Evolutionary conservation across 257 asterid species (phyloP).

Genomic region (Orobanche coerulescens): DNA sequence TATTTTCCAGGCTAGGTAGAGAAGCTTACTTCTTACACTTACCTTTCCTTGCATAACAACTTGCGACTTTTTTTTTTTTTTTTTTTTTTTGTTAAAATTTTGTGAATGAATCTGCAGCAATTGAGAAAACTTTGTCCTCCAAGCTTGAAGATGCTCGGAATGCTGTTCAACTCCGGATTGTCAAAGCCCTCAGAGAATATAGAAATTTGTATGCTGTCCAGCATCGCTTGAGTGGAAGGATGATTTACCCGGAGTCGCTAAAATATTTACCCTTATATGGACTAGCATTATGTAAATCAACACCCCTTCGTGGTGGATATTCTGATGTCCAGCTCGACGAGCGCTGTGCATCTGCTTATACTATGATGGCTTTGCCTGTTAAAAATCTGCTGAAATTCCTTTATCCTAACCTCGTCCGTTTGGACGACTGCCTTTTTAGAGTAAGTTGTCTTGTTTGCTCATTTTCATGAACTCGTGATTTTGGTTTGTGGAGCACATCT

Average conservation of each 20-base stretch:
- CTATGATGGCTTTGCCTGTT: conserved; percentile 76
- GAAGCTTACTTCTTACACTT: conserved; percentile 9
- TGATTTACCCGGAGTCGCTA: conserved; percentile 88
- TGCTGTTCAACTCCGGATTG: conserved; percentile 65
- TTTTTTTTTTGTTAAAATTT: no score
- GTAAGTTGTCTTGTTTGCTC: conserved; percentile 30
- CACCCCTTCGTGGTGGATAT: conserved; percentile 82
- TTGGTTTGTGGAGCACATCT: conserved; percentile 20
- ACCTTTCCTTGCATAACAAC: conserved; percentile 8
- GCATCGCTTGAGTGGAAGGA: conserved; percentile 78
- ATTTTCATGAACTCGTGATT: conserved; percentile 18
- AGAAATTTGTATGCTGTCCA: conserved; percentile 90
- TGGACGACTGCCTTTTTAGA: conserved; percentile 52
- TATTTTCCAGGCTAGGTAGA: conserved; percentile 89
- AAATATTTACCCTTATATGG: conserved; percentile 61
- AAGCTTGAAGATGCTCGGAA: conserved; percentile 89
- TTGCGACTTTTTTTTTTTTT: no score
- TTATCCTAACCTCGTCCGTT: conserved; percentile 59
- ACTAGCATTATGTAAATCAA: conserved; percentile 67
- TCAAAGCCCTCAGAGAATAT: conserved; percentile 87
- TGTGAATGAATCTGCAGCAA: conserved; percentile 53
- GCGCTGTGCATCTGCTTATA: conserved; percentile 64
- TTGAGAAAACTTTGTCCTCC: conserved; percentile 75
- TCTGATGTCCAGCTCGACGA: conserved; percentile 78
- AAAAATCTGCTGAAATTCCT: conserved; percentile 68